A percentile compares a stretch with the other conserved stretches of the same genome.
Conservation (phyloP, 768 basidiomycete species). For the Collybia sordida region DNA sequence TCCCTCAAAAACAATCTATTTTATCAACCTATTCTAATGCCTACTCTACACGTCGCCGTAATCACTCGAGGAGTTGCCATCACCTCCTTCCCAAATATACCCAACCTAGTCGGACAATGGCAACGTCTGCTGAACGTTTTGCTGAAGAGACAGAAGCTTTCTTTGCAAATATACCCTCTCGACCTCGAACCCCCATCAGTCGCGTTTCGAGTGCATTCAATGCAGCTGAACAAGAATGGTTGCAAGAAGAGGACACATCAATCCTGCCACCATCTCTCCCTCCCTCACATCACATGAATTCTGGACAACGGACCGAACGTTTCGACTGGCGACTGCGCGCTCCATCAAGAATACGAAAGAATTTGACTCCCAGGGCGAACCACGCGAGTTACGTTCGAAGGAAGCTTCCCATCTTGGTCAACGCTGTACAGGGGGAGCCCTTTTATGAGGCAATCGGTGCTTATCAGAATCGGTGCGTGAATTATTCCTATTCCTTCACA, state of each 20-base stretch:
- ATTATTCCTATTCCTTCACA: background rate
- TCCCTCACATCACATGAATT: constrained; percentile 6
- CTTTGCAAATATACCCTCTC: constrained; percentile 6
- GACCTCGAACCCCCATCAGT: constrained; percentile 1
- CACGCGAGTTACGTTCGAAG: constrained; percentile 31
- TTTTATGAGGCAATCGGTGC: constrained; percentile 49
- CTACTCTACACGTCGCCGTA: constrained; percentile 3
- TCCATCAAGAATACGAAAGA: constrained; percentile 36
- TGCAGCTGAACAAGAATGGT: constrained; percentile 37
- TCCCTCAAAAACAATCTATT: background rate
- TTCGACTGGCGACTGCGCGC: constrained; percentile 67
- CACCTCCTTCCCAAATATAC: constrained; percentile 13
- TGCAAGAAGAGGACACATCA: constrained; percentile 26
- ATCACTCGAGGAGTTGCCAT: constrained; percentile 15
- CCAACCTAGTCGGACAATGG: constrained; percentile 9
- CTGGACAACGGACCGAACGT: constrained; percentile 26
- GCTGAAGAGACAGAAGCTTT: constrained; percentile 12
- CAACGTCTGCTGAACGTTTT: constrained; percentile 3
- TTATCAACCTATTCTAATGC: background rate
- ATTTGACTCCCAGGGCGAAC: constrained; percentile 5
- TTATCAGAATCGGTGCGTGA: constrained; percentile 53
- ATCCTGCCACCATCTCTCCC: constrained; percentile 1
- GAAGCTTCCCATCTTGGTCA: constrained; percentile 31
- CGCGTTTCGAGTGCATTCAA: constrained; percentile 6
- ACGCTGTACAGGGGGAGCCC: constrained; percentile 34